Evolutionary conservation across 225 moss, liverwort and hornwort species (phyloP).

Genomic region (Antitrichia curtipendula): DNA sequence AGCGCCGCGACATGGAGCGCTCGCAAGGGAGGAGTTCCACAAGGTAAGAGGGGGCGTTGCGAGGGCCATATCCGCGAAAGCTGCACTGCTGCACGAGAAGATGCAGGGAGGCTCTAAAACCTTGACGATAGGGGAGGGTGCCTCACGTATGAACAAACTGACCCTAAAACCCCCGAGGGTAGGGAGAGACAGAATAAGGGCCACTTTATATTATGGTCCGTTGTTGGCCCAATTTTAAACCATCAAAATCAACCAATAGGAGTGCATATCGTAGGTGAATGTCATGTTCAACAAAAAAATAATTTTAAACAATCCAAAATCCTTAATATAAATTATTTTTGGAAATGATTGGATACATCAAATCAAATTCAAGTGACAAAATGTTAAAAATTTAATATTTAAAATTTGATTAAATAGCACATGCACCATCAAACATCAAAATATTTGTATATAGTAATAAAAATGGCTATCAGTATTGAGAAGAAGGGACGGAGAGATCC

Average conservation of each 20-base stretch:
- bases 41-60: background rate
- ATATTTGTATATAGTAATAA: background rate
- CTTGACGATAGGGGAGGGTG: background rate
- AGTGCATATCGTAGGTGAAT: background rate
- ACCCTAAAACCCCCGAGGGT: background rate
- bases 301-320: background rate
- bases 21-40: background rate
- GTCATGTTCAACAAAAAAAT: background rate
- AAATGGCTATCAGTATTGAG: background rate
- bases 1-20: background rate
- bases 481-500: rapidly evolving
- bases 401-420: background rate
- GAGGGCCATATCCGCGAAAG: constrained; percentile 16
- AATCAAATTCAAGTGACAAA: background rate
- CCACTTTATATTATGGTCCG: no score
- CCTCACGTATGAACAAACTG: no score
- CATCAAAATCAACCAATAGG: background rate
- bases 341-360: background rate
- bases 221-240: background rate
- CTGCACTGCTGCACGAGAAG: background rate
- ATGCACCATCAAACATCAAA: background rate
- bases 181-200: background rate
- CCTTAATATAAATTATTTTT: background rate
- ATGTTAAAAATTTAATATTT: background rate
- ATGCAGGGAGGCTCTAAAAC: background rate